Evolutionary conservation across 176 grass and related monocot genomes (phyloP), one percentile per base, ranked within the genome.

Genomic region (Panicum miliaceum): DNA sequence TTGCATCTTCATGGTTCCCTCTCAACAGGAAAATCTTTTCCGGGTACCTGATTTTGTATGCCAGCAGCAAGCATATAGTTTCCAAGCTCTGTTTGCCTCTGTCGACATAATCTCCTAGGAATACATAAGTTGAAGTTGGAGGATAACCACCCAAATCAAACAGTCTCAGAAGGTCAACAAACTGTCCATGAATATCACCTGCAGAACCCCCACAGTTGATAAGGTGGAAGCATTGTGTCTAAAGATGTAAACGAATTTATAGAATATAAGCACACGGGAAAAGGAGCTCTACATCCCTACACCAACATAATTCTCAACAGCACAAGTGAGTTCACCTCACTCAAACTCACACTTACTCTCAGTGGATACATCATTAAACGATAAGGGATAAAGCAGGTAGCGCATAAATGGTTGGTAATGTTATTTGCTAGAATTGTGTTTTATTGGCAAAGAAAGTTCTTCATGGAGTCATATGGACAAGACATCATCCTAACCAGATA

Each of bases 181-280:
- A 92, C 43, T 89, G 90, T 22, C 90, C 90, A 67, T 92, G 90
- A 59, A 92, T 89, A 86, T 92, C 90, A 76, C 90, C 90, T 92
- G 76, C 66, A 84, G 64, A 52, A 25, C 22, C 68, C 68, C 36
- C 22, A 34, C 20, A 40, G n/a, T 3, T 69, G 37, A 25, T 82
- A 48, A 87, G 41, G 8, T 10, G 2, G 50, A 61, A 23, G 7
- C 40, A 22, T 51, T 46, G 15, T 9, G 16, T 26, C 22, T 43
- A 23, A 18, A 64, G 58, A 82, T 14, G 20, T 59, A 67, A 0
- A 64, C 23, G 1, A 77, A 45, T 23, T 18, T 37, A 69, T 25
- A 68, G 16, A 27, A 34, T 7, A 34, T 7, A 16, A 23, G 74
- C 37, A 76, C 6, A 35, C 35, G 43, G 29, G 3, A 50, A 25